A percentile compares a stretch with the other conserved stretches of the same genome.
phyloP scores from a whole-genome alignment of 139 green algal species.

The Tetraselmis striata region DNA sequence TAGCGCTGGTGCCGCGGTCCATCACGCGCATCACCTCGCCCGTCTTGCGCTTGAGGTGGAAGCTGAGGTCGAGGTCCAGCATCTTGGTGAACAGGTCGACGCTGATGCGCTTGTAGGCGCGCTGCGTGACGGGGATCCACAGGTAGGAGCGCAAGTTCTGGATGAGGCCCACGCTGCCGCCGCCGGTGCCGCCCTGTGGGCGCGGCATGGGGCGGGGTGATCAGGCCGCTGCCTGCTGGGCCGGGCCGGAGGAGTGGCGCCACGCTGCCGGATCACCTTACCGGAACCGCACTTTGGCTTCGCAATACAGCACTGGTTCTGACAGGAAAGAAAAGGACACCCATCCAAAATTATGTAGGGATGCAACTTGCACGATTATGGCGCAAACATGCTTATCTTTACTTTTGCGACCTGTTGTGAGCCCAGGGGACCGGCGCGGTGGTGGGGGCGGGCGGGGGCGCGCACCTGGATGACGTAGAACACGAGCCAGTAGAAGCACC shows the following conservation, averaged over 20 bases:
- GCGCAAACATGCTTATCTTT: too few relatives aligned
- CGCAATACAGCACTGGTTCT: slow-evolving; percentile 23
- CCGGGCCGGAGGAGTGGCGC: slow-evolving; percentile 26
- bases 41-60: slow-evolving; percentile 79
- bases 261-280: slow-evolving; percentile 20
- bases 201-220: not conserved
- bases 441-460: too few relatives aligned
- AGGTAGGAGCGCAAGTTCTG: slow-evolving; percentile 66
- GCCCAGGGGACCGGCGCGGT: too few relatives aligned
- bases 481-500: slow-evolving; percentile 18
- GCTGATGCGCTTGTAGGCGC: slow-evolving; percentile 38
- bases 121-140: slow-evolving; percentile 72
- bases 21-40: slow-evolving; percentile 78
- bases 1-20: slow-evolving; percentile 66
- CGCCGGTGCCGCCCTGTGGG: slow-evolving; percentile 39
- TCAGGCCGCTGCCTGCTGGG: not conserved
- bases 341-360: slow-evolving; percentile 21
- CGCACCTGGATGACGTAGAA: not conserved
- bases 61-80: slow-evolving; percentile 72
- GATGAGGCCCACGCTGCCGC: slow-evolving; percentile 54
- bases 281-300: slow-evolving; percentile 40
- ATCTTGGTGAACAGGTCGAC: slow-evolving; percentile 70
- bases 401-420: too few relatives aligned
- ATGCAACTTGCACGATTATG: not conserved
- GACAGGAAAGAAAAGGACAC: slow-evolving; percentile 26